phyloP scores from a whole-genome alignment of 768 basidiomycete species.

The Trametes cingulata region DNA sequence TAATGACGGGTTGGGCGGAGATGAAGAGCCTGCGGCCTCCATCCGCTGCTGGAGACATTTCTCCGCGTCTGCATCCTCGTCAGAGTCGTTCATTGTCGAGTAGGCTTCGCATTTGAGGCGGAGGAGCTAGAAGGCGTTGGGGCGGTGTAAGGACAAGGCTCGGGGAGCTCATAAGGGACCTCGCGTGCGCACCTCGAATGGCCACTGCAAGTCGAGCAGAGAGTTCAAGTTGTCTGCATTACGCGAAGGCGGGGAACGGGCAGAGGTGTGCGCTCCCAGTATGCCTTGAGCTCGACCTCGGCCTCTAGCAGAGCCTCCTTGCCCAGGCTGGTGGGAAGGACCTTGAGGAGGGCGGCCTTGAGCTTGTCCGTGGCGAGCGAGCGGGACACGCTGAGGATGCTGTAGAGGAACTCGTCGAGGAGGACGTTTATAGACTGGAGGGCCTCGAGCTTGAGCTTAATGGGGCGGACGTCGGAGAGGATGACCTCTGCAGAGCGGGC shows the following conservation, averaged over 20 bases:
- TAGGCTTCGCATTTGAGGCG: constrained; percentile 88
- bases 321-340: constrained; percentile 79
- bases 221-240: constrained; percentile 43
- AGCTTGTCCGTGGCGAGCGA: constrained; percentile 75
- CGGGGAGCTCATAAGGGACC: constrained; percentile 23
- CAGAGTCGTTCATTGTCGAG: constrained; percentile 78
- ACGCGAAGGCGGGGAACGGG: constrained; percentile 43
- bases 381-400: constrained; percentile 62
- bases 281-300: constrained; percentile 87
- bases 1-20: constrained; percentile 53
- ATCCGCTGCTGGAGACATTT: constrained; percentile 63
- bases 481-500: constrained; percentile 86
- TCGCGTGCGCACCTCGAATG: constrained; percentile 59
- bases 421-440: constrained; percentile 77
- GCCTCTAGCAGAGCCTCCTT: constrained; percentile 93
- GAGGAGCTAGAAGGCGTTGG: constrained; percentile 51
- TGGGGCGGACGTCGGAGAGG: constrained; percentile 91
- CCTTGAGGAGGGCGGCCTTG: constrained; percentile 66
- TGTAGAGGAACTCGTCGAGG: constrained; percentile 82
- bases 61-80: constrained; percentile 72
- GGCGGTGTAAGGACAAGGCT: constrained; percentile 6
- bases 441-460: constrained; percentile 78
- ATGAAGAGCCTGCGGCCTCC: constrained; percentile 46
- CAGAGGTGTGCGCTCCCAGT: constrained; percentile 73
- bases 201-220: constrained; percentile 71